These are phyloP conservation scores for Penicillium pancosmium DNA, from an alignment of 495 filamentous ascomycete species.

Conservation along the genomic window DNA sequence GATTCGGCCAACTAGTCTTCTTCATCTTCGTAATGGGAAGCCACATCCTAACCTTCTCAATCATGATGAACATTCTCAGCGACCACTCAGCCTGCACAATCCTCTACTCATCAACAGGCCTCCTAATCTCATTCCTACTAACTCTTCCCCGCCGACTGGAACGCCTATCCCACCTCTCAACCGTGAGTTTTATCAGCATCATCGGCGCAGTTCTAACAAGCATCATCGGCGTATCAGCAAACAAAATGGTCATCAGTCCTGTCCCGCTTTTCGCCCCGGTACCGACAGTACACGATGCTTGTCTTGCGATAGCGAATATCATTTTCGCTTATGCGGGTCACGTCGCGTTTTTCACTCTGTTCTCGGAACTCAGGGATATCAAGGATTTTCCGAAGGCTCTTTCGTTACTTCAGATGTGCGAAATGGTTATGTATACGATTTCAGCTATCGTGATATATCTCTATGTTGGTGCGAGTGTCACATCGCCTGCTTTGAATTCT, in stretches of 20 bases:
- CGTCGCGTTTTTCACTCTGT: slow-evolving; percentile 70
- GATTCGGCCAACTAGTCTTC: slow-evolving; percentile 60
- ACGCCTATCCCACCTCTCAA: slow-evolving; percentile 56
- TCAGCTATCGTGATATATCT: slow-evolving; percentile 67
- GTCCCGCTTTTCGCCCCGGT: slow-evolving; percentile 35
- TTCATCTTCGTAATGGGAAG: slow-evolving; percentile 73
- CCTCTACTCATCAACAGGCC: slow-evolving; percentile 61
- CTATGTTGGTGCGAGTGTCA: slow-evolving; percentile 65
- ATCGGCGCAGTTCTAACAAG: slow-evolving; percentile 63
- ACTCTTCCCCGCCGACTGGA: slow-evolving; percentile 64
- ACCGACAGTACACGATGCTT: slow-evolving; percentile 49
- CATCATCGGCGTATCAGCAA: slow-evolving; percentile 61
- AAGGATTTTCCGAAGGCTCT: slow-evolving; percentile 65
- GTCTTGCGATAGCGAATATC: slow-evolving; percentile 31
- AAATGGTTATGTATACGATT: slow-evolving; percentile 67
- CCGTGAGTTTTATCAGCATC: slow-evolving; percentile 65
- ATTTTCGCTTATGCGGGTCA: slow-evolving; percentile 54
- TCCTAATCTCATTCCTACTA: slow-evolving; percentile 59
- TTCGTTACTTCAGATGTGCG: slow-evolving; percentile 57
- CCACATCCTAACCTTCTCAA: slow-evolving; percentile 70
- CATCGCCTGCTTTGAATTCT: slow-evolving; percentile 67
- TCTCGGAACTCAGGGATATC: slow-evolving; percentile 68
- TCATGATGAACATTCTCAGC: slow-evolving; percentile 68
- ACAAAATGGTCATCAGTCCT: slow-evolving; percentile 38
- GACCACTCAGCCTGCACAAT: slow-evolving; percentile 64